phyloP scores from a whole-genome alignment of 139 green algal genomes.

The Haematococcus sp. region DNA sequence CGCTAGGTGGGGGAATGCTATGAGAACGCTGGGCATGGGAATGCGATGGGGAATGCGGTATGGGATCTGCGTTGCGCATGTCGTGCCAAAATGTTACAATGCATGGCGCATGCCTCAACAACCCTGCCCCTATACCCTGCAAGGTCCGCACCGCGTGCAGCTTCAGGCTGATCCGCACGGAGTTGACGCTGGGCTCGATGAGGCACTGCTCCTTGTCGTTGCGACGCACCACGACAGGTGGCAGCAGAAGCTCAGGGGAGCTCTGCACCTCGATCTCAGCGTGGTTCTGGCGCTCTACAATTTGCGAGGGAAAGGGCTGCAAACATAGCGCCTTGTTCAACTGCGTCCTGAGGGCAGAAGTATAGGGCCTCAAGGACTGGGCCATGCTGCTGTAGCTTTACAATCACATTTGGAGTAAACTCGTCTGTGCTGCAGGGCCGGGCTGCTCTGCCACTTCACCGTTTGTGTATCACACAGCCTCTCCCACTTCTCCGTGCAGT shows the following conservation, averaged over 20 bases:
- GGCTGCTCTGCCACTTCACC: no score
- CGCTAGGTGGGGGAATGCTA: no score
- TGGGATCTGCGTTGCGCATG: no score
- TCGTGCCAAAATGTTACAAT: no score
- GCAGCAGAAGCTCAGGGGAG: slow-evolving; percentile 38
- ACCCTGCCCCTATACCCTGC: no score
- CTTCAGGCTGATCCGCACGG: slow-evolving; percentile 51
- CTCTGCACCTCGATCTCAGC: slow-evolving; percentile 55
- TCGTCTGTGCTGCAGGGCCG: no score
- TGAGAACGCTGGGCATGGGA: no score
- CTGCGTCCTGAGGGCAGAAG: slow-evolving; percentile 7
- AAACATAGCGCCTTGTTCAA: slow-evolving; percentile 41
- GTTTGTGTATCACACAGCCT: no score
- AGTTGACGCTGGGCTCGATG: slow-evolving; percentile 67
- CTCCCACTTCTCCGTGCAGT: no score
- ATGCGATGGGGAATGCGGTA: no score
- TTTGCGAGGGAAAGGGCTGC: slow-evolving; percentile 35
- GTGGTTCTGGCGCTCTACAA: slow-evolving; percentile 60
- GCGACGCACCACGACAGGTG: slow-evolving; percentile 43
- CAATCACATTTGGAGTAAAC: no score
- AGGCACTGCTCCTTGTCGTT: slow-evolving; percentile 40
- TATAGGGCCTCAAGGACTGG: slow-evolving; percentile 13
- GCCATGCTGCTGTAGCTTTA: slow-evolving; percentile 8
- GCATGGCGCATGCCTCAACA: no score
- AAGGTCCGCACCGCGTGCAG: slow-evolving; percentile 26